Evolutionary conservation across 164 flowering plant species (phyloP), one percentile per base, ranked within the genome.

Genomic region (Vitis labrusca): DNA sequence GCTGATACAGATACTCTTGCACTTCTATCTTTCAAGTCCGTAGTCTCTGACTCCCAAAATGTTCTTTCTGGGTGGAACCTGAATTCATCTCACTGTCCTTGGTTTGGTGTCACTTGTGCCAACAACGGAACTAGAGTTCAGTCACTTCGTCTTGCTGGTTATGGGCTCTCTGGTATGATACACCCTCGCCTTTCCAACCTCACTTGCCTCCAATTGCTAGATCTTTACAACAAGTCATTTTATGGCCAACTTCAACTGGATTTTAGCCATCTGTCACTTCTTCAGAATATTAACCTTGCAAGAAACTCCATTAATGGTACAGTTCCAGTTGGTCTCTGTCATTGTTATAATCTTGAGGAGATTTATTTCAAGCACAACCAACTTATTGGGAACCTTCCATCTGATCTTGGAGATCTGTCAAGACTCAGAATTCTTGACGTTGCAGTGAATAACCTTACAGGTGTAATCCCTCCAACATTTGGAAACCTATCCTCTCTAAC

Each of bases 401-500:
- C 32, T 10, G 53, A 67, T 5, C n/a, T 56, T 14, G 62, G 70
- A 6, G 3, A 6, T 47, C 53, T 67, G 12, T 16, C 61, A 1
- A 37, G 49, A 50, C 70, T 67, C n/a, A 56, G 13, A 44, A 56
- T 67, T 57, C 61, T 56, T 29, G 1, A 17, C 11, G 16, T 66
- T 11, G 2, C 62, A 3, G 9, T 9, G 62, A 67, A 73, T 32
- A 63, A 62, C 16, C 70, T 73, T 10, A 62, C 52, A 15, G 67
- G 76, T 15, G 17, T 15, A 10, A 67, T 66, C 30, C 71, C 76
- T 51, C 14, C 50, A 12, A 44, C 59, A 23, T 55, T 53, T n/a
- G 67, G 71, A 13, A 54, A 71, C 32, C 58, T 64, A 16, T 50
- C 69, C 13, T 56, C 64, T 50, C 68, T 71, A 5, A 64, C 63